Evolutionary conservation across 2,329 filamentous ascomycete species (phyloP).

Genomic region (Sclerotinia nivalis): DNA sequence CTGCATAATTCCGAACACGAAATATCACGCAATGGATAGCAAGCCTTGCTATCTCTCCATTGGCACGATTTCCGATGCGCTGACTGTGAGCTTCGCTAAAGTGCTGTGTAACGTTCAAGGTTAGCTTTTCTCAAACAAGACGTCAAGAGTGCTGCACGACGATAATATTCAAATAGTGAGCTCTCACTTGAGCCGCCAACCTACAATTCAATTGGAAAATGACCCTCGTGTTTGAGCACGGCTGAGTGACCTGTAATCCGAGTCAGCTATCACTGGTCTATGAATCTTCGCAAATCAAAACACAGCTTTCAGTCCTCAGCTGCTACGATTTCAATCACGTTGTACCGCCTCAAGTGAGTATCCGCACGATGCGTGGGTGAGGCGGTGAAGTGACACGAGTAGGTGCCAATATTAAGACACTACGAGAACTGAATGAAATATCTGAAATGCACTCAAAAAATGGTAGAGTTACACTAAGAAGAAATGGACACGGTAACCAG

Average conservation of each 20-base stretch:
- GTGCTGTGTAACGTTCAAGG: background rate
- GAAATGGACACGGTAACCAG: background rate
- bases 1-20: background rate
- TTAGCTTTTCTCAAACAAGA: constrained; percentile 3
- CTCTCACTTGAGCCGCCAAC: constrained; percentile 10
- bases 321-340: constrained; percentile 1
- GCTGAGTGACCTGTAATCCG: constrained; percentile 11
- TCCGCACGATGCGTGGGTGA: background rate
- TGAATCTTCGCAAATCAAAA: constrained; percentile 12
- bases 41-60: background rate
- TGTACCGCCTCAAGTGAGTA: constrained; percentile 6
- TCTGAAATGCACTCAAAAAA: background rate
- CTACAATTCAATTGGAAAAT: constrained; percentile 11
- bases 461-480: background rate
- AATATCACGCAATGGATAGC: constrained; percentile 8
- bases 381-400: background rate
- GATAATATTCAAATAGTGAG: background rate
- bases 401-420: constrained; percentile 1
- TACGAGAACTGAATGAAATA: background rate
- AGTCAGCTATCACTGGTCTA: constrained; percentile 1
- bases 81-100: constrained; percentile 3
- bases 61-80: background rate
- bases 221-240: constrained; percentile 4
- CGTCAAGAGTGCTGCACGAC: background rate
- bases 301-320: background rate